These are phyloP conservation scores for Myochromella boudieri DNA, from an alignment of 768 basidiomycete genomes.

Conservation along the genomic window DNA sequence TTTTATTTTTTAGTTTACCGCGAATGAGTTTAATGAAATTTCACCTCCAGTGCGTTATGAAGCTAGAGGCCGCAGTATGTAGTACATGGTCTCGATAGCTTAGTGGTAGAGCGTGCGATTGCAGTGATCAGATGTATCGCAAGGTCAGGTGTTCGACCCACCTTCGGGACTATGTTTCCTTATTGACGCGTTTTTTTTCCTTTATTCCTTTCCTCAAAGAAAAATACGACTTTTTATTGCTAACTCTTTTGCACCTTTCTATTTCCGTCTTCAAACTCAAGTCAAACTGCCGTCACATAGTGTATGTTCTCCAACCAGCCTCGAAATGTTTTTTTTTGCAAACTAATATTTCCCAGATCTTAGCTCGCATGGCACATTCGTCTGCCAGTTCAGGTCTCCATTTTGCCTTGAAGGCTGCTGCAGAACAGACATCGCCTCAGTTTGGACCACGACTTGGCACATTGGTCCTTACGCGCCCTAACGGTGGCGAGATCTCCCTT, in stretches of 20 bases:
- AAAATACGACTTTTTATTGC: background rate
- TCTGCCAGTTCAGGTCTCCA: constrained; percentile 3
- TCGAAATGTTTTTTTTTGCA: background rate
- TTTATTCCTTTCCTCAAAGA: background rate
- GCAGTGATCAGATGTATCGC: constrained; percentile 36
- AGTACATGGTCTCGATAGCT: constrained; percentile 52
- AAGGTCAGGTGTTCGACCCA: constrained; percentile 47
- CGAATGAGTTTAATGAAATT: too few species aligned
- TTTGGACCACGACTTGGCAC: constrained; percentile 38
- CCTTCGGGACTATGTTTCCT: constrained; percentile 41
- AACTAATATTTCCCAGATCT: too few species aligned
- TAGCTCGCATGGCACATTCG: background rate
- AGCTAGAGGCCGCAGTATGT: too few species aligned
- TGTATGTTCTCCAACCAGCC: background rate
- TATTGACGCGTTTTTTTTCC: background rate
- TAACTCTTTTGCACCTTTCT: too few species aligned
- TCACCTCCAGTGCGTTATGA: too few species aligned
- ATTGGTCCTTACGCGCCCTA: constrained; percentile 19
- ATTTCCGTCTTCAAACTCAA: too few species aligned
- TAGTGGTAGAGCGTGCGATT: constrained; percentile 55
- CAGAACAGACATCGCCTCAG: background rate
- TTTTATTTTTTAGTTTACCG: too few species aligned
- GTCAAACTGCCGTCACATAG: background rate
- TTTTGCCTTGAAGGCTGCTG: background rate
- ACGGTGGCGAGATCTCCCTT: constrained; percentile 33